phyloP scores from a whole-genome alignment of 2,329 filamentous ascomycete genomes.

The Cordyceps cicadae region DNA sequence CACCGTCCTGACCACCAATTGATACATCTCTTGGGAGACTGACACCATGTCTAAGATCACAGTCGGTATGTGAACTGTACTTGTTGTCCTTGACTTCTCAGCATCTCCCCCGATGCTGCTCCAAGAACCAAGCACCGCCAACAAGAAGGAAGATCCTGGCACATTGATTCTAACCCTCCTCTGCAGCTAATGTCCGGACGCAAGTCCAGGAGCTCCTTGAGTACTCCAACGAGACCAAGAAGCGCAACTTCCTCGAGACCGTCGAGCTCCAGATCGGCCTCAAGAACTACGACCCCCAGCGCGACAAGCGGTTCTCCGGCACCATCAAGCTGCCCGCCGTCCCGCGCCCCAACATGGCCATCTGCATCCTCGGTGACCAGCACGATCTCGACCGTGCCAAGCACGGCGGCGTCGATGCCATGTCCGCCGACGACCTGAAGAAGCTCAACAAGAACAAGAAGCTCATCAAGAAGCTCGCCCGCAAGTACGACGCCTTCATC shows the following conservation, averaged over 20 bases:
- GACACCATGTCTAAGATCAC: slow-evolving; percentile 82
- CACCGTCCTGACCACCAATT: slow-evolving; percentile 57
- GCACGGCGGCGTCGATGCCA: slow-evolving; percentile 96
- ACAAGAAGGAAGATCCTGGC: neutral
- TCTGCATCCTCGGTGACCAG: slow-evolving; percentile 70
- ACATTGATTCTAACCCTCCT: slow-evolving; percentile 28
- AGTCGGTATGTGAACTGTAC: slow-evolving; percentile 46
- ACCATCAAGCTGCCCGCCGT: slow-evolving; percentile 92
- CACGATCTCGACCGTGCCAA: slow-evolving; percentile 99
- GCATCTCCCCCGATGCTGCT: neutral
- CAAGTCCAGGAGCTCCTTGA: slow-evolving; percentile 91
- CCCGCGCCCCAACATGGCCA: slow-evolving; percentile 82
- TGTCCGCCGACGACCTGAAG: slow-evolving; percentile 98
- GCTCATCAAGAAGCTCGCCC: slow-evolving; percentile 99
- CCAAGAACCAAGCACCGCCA: neutral
- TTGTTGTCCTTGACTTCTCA: neutral
- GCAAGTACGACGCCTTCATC: slow-evolving; percentile 99
- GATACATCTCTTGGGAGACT: slow-evolving; percentile 76
- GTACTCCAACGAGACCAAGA: slow-evolving; percentile 91
- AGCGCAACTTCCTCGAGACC: slow-evolving; percentile 95
- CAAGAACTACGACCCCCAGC: slow-evolving; percentile 98
- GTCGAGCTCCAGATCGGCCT: slow-evolving; percentile 88
- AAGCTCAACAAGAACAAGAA: slow-evolving; percentile 99
- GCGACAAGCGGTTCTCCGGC: slow-evolving; percentile 99
- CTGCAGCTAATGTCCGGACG: slow-evolving; percentile 76